Base-by-base conservation (phyloP, 805 yeast species). In the Zygoascus biomembranicola region DNA sequence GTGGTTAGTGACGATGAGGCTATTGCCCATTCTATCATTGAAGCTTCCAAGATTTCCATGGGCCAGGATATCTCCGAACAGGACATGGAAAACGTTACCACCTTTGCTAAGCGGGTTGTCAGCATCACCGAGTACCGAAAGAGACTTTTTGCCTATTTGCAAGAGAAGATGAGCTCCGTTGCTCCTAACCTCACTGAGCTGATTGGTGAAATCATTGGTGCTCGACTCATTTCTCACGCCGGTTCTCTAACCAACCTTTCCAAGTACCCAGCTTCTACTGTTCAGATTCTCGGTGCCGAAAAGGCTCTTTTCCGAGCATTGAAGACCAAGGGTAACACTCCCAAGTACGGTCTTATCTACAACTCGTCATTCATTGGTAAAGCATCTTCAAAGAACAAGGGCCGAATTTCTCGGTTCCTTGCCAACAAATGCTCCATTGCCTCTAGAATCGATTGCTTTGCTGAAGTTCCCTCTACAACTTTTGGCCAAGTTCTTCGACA, bases 401-500 rank as follows among this genome's bases (percentile, higher is more conserved):
- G 99, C 74, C 86, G 98, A 80, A 94, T 94, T 63, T 92, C 99
- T 49, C 86, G 99, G 77, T 94, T 90, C 76, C 78, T 94, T 74
- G 99, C 99, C 61, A 94, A 94, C 85, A 94, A 94, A 76, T 92
- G 98, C 81, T 86, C 99, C 43, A 92, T 94, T 75, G 99, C 99
- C 56, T 89, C 97, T 51, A 89, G 99, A 81, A 92, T 94, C 66
- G 99, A 94, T 76, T 89, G 89, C 77, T 94, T 89, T 73, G 85
- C 97, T 54, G 99, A 94, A 70, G 87, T 85, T 70, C 97, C 99
- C 66, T 78, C 89, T 46, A 86, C 85, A 58, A 87, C 81, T 51
- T 94, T 94, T 64, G 99, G 99, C 71, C 77, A 81, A 64, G 84
- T 90, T 53, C 81, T 94, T 73, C 90, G 89, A 79, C 81, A 87